Conservation (phyloP, 768 basidiomycete species). For the Tylopilus vinaceipallidus region DNA sequence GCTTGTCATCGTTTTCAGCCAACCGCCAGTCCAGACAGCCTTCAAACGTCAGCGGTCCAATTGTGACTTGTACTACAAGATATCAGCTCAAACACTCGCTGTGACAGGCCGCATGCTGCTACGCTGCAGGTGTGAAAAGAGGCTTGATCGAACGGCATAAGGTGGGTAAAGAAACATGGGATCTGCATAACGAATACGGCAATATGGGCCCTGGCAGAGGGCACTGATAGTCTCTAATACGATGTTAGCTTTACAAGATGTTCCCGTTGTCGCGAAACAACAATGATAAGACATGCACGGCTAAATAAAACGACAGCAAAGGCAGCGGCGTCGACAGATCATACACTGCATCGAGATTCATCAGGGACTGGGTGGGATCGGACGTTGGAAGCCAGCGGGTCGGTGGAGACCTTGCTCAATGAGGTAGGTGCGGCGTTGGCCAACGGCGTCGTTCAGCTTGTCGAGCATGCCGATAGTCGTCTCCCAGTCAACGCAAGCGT, state of each 20-base stretch:
- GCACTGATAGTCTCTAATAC: neutral
- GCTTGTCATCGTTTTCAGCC: too few species aligned
- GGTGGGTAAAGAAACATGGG: neutral
- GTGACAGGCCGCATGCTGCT: too few species aligned
- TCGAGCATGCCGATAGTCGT: conserved; percentile 75
- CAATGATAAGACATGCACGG: neutral
- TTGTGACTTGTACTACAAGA: too few species aligned
- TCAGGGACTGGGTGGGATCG: conserved; percentile 14
- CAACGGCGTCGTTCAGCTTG: conserved; percentile 52
- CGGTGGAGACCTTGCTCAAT: conserved; percentile 25
- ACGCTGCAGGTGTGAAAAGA: neutral
- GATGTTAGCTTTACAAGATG: neutral
- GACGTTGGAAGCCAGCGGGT: conserved; percentile 30
- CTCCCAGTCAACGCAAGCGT: conserved; percentile 89
- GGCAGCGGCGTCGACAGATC: neutral
- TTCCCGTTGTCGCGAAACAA: conserved; percentile 1
- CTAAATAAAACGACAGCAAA: conserved; percentile 2
- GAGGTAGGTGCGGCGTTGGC: conserved; percentile 24
- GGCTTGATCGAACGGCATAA: neutral
- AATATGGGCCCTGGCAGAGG: too few species aligned
- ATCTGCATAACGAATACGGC: neutral
- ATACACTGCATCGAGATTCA: neutral
- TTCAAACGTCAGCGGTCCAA: too few species aligned
- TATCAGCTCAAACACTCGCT: too few species aligned
- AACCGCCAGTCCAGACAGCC: too few species aligned